phyloP scores from a whole-genome alignment of 2,329 filamentous ascomycete species.

The Fusarium sp. region DNA sequence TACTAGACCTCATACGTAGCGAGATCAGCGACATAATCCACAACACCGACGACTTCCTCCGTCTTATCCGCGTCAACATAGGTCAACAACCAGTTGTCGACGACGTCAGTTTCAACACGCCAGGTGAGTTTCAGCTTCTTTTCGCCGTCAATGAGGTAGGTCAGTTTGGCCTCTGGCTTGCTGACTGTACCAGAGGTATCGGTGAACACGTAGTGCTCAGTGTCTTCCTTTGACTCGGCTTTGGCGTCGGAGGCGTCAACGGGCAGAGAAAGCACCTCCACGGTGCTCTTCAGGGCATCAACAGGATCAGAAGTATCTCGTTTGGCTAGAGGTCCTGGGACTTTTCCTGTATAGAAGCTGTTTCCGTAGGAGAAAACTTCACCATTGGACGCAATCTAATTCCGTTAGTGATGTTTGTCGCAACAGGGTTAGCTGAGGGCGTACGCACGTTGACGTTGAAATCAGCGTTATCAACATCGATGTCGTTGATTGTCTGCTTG shows the following conservation, averaged over 20 bases:
- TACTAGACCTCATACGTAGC: constrained; percentile 69
- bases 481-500: constrained; percentile 70
- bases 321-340: constrained; percentile 59
- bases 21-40: constrained; percentile 69
- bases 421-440: too few species aligned
- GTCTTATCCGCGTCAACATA: constrained; percentile 68
- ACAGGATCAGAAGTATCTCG: constrained; percentile 60
- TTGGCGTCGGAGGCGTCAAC: constrained; percentile 48
- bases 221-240: constrained; percentile 46
- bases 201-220: constrained; percentile 59
- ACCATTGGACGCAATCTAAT: constrained; percentile 65
- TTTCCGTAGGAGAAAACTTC: constrained; percentile 72
- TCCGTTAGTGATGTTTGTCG: not conserved
- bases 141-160: constrained; percentile 68
- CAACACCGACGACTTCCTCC: constrained; percentile 66
- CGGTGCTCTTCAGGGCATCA: constrained; percentile 60
- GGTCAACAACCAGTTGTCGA: constrained; percentile 71
- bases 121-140: constrained; percentile 66
- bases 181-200: constrained; percentile 64
- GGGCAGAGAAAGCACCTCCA: constrained; percentile 53
- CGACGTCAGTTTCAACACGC: constrained; percentile 72
- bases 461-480: constrained; percentile 74
- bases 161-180: constrained; percentile 69
- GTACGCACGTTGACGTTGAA: constrained; percentile 72
- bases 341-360: constrained; percentile 60